phyloP scores from a whole-genome alignment of 768 basidiomycete species.

The Tylopilus rubrobrunneus region DNA sequence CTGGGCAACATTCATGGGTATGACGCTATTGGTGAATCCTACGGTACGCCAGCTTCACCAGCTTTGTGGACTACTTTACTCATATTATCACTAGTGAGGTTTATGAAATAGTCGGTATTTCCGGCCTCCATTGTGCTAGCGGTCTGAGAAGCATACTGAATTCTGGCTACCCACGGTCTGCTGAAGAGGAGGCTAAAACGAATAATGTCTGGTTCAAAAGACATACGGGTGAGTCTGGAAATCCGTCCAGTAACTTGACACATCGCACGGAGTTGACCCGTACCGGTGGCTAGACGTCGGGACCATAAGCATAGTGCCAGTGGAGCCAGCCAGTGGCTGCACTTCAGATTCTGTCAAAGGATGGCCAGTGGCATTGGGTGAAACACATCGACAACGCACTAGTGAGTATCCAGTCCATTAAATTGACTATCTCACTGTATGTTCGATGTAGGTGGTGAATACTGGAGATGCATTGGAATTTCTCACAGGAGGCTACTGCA shows the following conservation, averaged over 20 bases:
- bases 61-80: background rate
- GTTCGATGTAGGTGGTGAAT: conserved; percentile 46
- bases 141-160: background rate
- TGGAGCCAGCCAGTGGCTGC: conserved; percentile 60
- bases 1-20: conserved; percentile 46
- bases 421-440: background rate
- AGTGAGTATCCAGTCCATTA: conserved; percentile 26
- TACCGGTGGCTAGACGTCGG: conserved; percentile 41
- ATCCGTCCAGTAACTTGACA: too few relatives aligned
- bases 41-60: conserved; percentile 27
- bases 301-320: conserved; percentile 45
- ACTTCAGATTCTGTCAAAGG: conserved; percentile 51
- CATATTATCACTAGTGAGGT: conserved; percentile 40
- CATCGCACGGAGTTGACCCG: too few relatives aligned
- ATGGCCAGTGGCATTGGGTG: conserved; percentile 56
- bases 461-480: conserved; percentile 58
- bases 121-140: background rate
- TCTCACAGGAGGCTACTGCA: conserved; percentile 58
- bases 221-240: conserved; percentile 42
- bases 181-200: conserved; percentile 47
- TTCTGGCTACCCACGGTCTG: conserved; percentile 45
- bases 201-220: conserved; percentile 60
- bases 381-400: conserved; percentile 56
- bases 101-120: conserved; percentile 60
- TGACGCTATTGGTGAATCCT: conserved; percentile 39